Evolutionary conservation across 768 basidiomycete species (phyloP).

Genomic region (Tricholoma matsutake): DNA sequence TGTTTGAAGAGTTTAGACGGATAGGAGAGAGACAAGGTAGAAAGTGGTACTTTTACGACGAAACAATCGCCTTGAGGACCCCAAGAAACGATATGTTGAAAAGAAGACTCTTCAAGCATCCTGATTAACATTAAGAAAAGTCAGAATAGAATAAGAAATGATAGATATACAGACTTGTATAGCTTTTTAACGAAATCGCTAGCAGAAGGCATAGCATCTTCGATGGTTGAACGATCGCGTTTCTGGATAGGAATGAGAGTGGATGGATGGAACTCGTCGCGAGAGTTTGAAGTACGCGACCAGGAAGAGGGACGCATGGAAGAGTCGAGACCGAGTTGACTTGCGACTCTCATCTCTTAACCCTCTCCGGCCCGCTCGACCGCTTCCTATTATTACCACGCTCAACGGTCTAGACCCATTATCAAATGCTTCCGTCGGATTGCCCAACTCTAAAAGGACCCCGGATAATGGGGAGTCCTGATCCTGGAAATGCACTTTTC

Average conservation of each 20-base stretch:
- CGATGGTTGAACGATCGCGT: constrained; percentile 17
- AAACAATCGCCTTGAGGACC: constrained; percentile 83
- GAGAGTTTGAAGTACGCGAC: background rate
- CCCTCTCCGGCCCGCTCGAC: too few relatives aligned
- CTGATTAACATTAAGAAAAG: constrained; percentile 47
- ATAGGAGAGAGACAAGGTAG: background rate
- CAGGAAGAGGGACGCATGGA: too few relatives aligned
- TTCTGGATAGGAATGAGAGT: background rate
- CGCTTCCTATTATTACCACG: too few relatives aligned
- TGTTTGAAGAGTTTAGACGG: constrained; percentile 7
- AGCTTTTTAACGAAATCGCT: constrained; percentile 94
- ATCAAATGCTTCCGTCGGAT: too few relatives aligned
- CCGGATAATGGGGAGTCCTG: too few relatives aligned
- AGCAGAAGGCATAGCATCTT: constrained; percentile 83
- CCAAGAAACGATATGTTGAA: constrained; percentile 78
- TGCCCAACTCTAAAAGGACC: too few relatives aligned
- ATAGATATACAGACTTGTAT: constrained; percentile 63
- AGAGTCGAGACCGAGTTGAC: too few relatives aligned
- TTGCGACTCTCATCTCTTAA: too few relatives aligned
- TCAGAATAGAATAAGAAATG: background rate
- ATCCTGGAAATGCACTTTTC: too few relatives aligned
- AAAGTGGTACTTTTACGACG: constrained; percentile 66
- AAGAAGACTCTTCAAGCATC: constrained; percentile 83
- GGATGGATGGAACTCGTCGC: background rate
- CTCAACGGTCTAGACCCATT: too few relatives aligned